Evolutionary conservation across 768 basidiomycete species (phyloP).

Genomic region (Lentinula edodes): DNA sequence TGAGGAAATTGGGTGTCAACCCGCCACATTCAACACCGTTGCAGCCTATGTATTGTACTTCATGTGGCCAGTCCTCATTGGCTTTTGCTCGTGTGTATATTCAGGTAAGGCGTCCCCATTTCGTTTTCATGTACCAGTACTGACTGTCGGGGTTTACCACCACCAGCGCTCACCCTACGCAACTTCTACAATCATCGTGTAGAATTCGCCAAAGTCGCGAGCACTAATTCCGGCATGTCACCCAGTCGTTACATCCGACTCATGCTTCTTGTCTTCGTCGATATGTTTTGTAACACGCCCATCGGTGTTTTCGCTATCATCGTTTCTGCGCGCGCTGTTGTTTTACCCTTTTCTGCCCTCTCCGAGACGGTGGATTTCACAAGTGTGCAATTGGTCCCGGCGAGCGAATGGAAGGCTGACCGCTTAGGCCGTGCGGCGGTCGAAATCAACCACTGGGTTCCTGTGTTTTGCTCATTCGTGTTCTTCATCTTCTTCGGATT

Average conservation of each 20-base stretch:
- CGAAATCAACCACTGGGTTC: conserved; percentile 37
- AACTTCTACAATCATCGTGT: conserved; percentile 1
- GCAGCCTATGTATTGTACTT: conserved; percentile 20
- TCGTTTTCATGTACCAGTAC: no score
- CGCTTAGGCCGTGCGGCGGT: conserved; percentile 12
- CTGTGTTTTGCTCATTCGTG: conserved; percentile 27
- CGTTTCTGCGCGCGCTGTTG: conserved; percentile 16
- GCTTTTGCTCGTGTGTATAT: conserved; percentile 25
- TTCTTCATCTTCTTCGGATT: conserved; percentile 45
- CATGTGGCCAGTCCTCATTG: conserved; percentile 25
- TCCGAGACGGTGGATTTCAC: conserved; percentile 32
- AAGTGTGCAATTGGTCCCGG: conserved; percentile 38
- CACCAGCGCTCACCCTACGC: neutral
- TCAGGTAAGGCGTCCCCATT: conserved; percentile 17
- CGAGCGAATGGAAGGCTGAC: conserved; percentile 30
- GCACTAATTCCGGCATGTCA: conserved; percentile 20
- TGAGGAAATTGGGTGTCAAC: conserved; percentile 33
- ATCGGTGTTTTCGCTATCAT: conserved; percentile 28
- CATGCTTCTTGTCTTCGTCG: conserved; percentile 39
- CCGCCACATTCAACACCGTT: conserved; percentile 23
- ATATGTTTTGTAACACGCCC: conserved; percentile 36
- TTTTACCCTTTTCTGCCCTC: conserved; percentile 38
- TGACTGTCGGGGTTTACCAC: neutral
- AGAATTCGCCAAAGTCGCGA: neutral
- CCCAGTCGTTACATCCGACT: conserved; percentile 40